Percentiles rank a stretch among this genome's conserved stretches.
Conservation (phyloP, 2,329 filamentous ascomycete species). For the Mycosphaerella sp. region DNA sequence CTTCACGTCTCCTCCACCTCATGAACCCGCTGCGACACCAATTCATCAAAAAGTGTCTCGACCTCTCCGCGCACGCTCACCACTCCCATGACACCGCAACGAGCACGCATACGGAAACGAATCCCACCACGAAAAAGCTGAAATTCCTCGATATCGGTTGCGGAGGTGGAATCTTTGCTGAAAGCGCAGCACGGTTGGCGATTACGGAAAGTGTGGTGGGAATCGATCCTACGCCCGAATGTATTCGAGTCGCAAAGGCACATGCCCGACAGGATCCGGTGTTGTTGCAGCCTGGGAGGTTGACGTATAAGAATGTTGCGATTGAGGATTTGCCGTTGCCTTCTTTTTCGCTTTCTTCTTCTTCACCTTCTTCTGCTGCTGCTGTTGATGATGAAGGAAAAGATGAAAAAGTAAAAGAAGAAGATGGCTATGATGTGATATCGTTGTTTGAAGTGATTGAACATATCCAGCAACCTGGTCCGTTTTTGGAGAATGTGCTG, state of each 20-base stretch:
- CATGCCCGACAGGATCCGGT: slow-evolving; percentile 71
- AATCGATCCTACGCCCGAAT: slow-evolving; percentile 69
- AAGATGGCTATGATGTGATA: slow-evolving; percentile 65
- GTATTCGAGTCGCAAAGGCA: slow-evolving; percentile 66
- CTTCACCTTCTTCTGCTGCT: too few relatives aligned
- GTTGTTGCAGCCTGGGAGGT: slow-evolving; percentile 47
- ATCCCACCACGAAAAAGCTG: slow-evolving; percentile 42
- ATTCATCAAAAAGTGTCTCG: slow-evolving; percentile 68
- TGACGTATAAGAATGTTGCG: slow-evolving; percentile 68
- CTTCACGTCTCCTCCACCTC: slow-evolving; percentile 85
- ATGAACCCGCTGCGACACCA: slow-evolving; percentile 97
- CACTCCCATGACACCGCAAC: too few relatives aligned
- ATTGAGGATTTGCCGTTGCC: slow-evolving; percentile 59
- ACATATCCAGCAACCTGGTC: slow-evolving; percentile 70
- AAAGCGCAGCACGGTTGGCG: slow-evolving; percentile 67
- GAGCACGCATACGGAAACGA: too few relatives aligned
- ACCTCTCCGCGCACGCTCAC: slow-evolving; percentile 43
- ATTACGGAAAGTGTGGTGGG: slow-evolving; percentile 61
- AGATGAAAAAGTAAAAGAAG: slow-evolving; percentile 1
- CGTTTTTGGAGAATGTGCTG: slow-evolving; percentile 66
- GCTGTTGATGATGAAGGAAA: too few relatives aligned
- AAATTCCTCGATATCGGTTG: slow-evolving; percentile 89
- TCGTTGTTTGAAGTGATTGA: slow-evolving; percentile 93
- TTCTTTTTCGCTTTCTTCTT: too few relatives aligned
- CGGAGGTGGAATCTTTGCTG: slow-evolving; percentile 93